A percentile compares a stretch with the other conserved stretches of the same genome.
Conservation (phyloP, 192 early-diverging fungal species). For the Coemansia sp. region DNA sequence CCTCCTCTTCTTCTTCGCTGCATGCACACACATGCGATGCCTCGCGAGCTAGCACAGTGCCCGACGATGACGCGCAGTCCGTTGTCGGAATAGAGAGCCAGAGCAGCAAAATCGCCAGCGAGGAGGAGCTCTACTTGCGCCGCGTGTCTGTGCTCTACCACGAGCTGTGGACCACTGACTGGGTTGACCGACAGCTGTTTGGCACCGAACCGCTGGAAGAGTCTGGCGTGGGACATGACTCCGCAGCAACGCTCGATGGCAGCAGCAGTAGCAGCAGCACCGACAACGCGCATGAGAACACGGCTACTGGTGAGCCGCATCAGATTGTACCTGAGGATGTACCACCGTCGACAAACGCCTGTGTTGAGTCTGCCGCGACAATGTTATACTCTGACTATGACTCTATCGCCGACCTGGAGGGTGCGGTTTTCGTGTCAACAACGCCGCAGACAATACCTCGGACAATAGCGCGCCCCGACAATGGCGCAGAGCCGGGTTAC, state of each 20-base stretch:
- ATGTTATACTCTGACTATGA: not conserved
- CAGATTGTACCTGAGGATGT: not conserved
- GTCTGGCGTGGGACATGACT: not conserved
- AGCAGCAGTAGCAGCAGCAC: not conserved
- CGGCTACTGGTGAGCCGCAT: not conserved
- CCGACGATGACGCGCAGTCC: not conserved
- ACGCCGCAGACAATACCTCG: slow-evolving; percentile 12
- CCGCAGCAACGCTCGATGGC: not conserved
- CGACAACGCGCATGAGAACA: not conserved
- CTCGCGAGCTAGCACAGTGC: not conserved
- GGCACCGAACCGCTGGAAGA: slow-evolving; percentile 7
- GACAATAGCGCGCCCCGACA: slow-evolving; percentile 7
- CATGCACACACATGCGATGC: not conserved
- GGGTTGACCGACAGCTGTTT: slow-evolving; percentile 35
- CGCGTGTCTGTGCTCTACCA: slow-evolving; percentile 53
- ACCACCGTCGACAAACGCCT: not conserved
- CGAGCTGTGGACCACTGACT: slow-evolving; percentile 52
- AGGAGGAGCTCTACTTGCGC: slow-evolving; percentile 52
- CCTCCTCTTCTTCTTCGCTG: too few relatives aligned
- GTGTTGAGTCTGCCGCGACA: not conserved
- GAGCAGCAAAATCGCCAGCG: slow-evolving; percentile 7
- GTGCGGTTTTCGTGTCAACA: not conserved
- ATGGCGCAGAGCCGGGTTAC: not conserved
- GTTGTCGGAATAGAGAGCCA: not conserved
- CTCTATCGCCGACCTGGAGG: slow-evolving; percentile 7